Evolutionary conservation across 257 asterid genomes (phyloP), one percentile per base, ranked within the genome.

Genomic region (Scutellaria baicalensis): DNA sequence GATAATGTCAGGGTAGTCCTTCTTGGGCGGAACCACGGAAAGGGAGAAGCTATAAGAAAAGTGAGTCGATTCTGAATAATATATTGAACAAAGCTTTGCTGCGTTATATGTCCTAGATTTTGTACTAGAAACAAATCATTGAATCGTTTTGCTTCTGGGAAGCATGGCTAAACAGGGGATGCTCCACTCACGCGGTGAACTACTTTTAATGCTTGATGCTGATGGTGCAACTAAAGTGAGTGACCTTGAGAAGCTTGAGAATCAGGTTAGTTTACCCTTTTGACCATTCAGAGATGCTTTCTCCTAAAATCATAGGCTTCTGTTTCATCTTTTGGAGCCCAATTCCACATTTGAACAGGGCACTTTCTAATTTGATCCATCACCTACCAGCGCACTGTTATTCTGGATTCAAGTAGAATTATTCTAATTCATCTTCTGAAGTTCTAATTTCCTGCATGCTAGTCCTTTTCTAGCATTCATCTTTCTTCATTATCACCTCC

Each of bases 41-140:
- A 94, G 83, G 98, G 99, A 76, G 99, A 94, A 88, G 99, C 99
- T 72, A 89, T 92, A 73, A 82, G 97, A 77, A 94, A 92, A 85
- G 98, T 94, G 84, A 92, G 97, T 82, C 66, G 13, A 68, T 83
- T 79, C 81, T 75, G 65, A 64, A 50, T 49, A 51, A 66, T 75
- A 31, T 23, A 17, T 72, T 38, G 9, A 56, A 14, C 75, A n/a
- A 36, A 44, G 21, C 3, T 12, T 70, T 60, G 62, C 11, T 64
- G 33, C 44, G 48, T 66, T 47, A 36, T 44, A n/a, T 63, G 50
- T 47, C 64, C 27, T 63, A 63, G 36, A 39, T 75, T 50, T 44
- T 66, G 20, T 27, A 49, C 63, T 27, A 16, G 61, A 17, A 60
- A 55, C 71, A 70, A 80, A 75, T 78, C 71, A 81, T 76, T 87